Evolutionary conservation across 768 basidiomycete genomes (phyloP).

Genomic region (Termitomyces sp.): DNA sequence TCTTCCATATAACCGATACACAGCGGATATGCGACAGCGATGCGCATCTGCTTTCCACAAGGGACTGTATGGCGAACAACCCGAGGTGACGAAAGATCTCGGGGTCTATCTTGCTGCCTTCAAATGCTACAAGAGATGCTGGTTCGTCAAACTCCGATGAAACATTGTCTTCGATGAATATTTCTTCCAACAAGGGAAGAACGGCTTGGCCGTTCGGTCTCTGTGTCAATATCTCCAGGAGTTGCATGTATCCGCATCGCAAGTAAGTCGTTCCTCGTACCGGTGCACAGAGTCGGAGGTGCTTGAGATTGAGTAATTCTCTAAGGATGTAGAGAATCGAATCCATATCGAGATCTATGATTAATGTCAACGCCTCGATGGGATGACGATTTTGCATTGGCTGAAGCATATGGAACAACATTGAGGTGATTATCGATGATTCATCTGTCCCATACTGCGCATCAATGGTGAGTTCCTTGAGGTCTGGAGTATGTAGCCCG

Average conservation of each 20-base stretch:
- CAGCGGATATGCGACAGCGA: background rate
- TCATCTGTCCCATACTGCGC: background rate
- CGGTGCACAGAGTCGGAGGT: slow-evolving; percentile 1
- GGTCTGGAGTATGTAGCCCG: background rate
- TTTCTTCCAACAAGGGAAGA: background rate
- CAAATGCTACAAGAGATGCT: background rate
- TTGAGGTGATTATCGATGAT: background rate
- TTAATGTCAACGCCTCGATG: background rate
- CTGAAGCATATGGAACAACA: background rate
- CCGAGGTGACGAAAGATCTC: background rate
- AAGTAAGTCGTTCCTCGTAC: background rate
- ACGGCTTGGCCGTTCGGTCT: too few relatives aligned
- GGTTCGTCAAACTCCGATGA: background rate
- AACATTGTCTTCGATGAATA: background rate
- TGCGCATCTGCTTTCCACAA: background rate
- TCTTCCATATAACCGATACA: background rate
- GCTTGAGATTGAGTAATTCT: background rate
- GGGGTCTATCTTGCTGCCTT: background rate
- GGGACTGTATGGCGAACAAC: background rate
- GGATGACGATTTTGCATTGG: background rate
- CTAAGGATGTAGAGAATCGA: background rate
- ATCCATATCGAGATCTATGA: background rate
- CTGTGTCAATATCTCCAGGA: background rate
- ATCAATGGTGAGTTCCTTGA: background rate
- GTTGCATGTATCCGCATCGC: background rate